Evolutionary conservation across 768 basidiomycete species (phyloP).

Genomic region (Boletus insuetus): DNA sequence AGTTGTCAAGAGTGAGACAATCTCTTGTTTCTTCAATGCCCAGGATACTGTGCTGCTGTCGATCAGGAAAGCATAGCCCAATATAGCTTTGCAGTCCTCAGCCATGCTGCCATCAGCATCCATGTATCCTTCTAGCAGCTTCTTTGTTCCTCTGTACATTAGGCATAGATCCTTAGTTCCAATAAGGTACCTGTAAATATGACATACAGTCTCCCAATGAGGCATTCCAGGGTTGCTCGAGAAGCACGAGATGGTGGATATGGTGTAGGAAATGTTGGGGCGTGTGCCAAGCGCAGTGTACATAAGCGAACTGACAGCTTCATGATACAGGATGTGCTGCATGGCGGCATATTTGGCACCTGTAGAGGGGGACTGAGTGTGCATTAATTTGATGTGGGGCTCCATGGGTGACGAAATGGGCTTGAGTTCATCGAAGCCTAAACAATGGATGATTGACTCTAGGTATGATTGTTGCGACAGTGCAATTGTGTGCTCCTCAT

Average conservation of each 20-base stretch:
- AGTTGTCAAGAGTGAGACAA: background rate
- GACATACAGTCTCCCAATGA: too few relatives aligned
- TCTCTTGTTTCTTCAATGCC: background rate
- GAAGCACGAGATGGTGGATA: background rate
- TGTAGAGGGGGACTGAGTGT: too few relatives aligned
- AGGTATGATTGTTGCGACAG: slow-evolving; percentile 26
- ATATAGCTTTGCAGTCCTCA: background rate
- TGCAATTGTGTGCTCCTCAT: background rate
- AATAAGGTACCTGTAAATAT: too few relatives aligned
- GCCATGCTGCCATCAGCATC: background rate
- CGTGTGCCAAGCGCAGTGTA: background rate
- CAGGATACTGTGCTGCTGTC: background rate
- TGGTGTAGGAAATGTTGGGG: background rate
- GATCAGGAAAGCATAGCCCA: background rate
- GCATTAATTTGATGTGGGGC: too few relatives aligned
- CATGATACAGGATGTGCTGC: too few relatives aligned
- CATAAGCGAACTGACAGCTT: too few relatives aligned
- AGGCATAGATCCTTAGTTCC: background rate
- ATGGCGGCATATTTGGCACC: too few relatives aligned
- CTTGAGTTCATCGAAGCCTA: slow-evolving; percentile 25
- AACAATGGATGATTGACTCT: slow-evolving; percentile 26
- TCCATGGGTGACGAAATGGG: slow-evolving; percentile 34
- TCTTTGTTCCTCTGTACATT: background rate
- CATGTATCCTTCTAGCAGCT: background rate
- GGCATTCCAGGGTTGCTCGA: too few relatives aligned